These are phyloP conservation scores for Tieghemostelium lacteum DNA, from an alignment of 78 protist genomes.

Conservation along the genomic window DNA sequence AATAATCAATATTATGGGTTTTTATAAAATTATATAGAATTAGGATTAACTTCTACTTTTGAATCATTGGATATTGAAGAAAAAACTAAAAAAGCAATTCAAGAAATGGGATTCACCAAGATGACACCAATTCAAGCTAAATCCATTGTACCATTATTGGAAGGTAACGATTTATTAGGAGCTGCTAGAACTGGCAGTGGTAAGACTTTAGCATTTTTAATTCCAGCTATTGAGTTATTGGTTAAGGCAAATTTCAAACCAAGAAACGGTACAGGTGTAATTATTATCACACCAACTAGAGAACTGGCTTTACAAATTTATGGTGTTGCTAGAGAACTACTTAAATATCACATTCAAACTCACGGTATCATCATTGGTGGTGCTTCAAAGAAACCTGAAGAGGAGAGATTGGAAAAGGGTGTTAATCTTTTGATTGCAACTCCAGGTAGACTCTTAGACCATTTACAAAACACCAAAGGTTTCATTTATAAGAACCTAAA, in stretches of 20 bases:
- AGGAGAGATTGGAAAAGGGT: slow-evolving; percentile 94
- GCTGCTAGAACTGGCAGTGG: slow-evolving; percentile 98
- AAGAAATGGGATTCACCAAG: slow-evolving; percentile 86
- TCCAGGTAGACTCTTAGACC: slow-evolving; percentile 99
- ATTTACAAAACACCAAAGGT: slow-evolving; percentile 92
- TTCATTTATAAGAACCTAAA: slow-evolving; percentile 92
- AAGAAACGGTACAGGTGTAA: slow-evolving; percentile 90
- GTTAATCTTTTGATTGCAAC: slow-evolving; percentile 97
- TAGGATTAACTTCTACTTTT: slow-evolving; percentile 70
- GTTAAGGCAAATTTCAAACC: slow-evolving; percentile 82
- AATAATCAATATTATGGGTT: neutral
- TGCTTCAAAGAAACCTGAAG: slow-evolving; percentile 92
- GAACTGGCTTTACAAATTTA: slow-evolving; percentile 97
- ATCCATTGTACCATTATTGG: slow-evolving; percentile 92
- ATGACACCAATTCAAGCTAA: slow-evolving; percentile 96
- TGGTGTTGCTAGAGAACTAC: slow-evolving; percentile 88
- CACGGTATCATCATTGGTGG: slow-evolving; percentile 98
- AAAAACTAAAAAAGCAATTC: slow-evolving; percentile 81
- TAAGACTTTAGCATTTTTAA: slow-evolving; percentile 97
- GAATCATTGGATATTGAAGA: slow-evolving; percentile 69
- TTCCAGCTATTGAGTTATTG: slow-evolving; percentile 97
- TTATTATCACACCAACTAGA: slow-evolving; percentile 92
- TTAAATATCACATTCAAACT: slow-evolving; percentile 91
- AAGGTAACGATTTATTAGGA: slow-evolving; percentile 96
- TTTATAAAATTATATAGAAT: slow-evolving; percentile 22